Evolutionary conservation across 2,329 filamentous ascomycete genomes (phyloP).

Genomic region (Epichloe typhina): DNA sequence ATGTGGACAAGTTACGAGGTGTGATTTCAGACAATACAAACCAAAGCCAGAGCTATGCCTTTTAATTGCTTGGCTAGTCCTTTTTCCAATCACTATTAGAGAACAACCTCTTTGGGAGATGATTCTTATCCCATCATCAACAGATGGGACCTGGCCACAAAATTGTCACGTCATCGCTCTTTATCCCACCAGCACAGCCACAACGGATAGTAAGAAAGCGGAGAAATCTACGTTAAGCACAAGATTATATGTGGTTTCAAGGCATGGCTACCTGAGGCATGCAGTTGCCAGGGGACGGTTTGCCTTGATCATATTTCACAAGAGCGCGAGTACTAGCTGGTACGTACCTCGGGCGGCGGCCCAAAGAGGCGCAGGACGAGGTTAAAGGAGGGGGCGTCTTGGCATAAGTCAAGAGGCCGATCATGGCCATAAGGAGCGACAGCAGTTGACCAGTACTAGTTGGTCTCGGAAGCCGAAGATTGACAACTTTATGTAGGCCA

Average conservation of each 20-base stretch:
- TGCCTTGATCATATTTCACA: not conserved
- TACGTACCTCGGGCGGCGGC: not conserved
- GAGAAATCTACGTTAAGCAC: not conserved
- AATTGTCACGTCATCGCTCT: no score
- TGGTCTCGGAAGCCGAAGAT: not conserved
- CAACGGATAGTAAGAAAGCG: not conserved
- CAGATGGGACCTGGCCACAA: not conserved
- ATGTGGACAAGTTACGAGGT: not conserved
- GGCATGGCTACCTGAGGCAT: constrained; percentile 1
- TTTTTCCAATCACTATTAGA: not conserved
- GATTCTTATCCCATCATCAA: not conserved
- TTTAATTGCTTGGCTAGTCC: not conserved
- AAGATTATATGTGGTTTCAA: not conserved
- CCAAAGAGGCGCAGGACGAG: constrained; percentile 1
- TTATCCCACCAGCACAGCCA: not conserved
- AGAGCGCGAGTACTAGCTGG: not conserved
- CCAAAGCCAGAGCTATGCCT: not conserved
- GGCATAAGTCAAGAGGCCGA: not conserved
- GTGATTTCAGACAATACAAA: not conserved
- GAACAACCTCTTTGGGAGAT: not conserved
- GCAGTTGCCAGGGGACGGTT: constrained; percentile 1
- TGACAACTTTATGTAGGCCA: not conserved
- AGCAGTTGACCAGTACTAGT: not conserved
- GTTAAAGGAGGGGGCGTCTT: not conserved
- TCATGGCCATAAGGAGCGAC: not conserved